Evolutionary conservation across 129 eudicot genomes (phyloP), one percentile per base, ranked within the genome.

Genomic region (Chrysanthemum makinoi): DNA sequence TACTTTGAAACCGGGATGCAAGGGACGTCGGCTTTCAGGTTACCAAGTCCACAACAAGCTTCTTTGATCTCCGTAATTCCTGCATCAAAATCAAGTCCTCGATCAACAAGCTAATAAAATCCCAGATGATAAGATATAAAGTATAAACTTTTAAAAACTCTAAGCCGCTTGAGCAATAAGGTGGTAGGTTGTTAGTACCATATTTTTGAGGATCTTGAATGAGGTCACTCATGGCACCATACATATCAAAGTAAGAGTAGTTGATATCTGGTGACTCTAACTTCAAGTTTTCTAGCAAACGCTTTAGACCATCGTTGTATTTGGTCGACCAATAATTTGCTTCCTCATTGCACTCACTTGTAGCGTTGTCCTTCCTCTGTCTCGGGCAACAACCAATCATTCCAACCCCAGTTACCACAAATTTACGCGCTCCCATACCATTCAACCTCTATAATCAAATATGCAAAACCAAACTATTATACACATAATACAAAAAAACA

Each of bases 371-470:
- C n/a, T 1, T 71, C 65, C 97, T 87, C 49, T 77, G 91, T 8
- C 22, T 3, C 8, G 95, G 97, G 14, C 80, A 68, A 64, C 97
- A 91, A 10, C 95, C 97, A 4, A 91, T 54, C 53, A 84, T 66
- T 55, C 84, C 81, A 16, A 86, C 18, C 13, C 91, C 97, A 0
- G 77, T 49, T 3, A 80, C 58, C 35, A 78, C 71, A 61, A 81
- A 88, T 66, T 88, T 91, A 6, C 95, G 83, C 0, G 80, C 97
- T 7, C 89, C 97, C 19, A 91, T 60, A 55, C 53, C 80, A 52
- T 86, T 75, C 52, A 88, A 20, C 17, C 68, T 63, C 97, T 85
- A 33, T 44, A 57, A 39, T 39, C 46, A 39, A 57, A 57, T 15
- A 72, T 10, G 52, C 22, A 22, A 59, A 71, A 10, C 22, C 20